Conservation (phyloP, 176 grass and related monocot genomes). For the Aegilops tauschii region DNA sequence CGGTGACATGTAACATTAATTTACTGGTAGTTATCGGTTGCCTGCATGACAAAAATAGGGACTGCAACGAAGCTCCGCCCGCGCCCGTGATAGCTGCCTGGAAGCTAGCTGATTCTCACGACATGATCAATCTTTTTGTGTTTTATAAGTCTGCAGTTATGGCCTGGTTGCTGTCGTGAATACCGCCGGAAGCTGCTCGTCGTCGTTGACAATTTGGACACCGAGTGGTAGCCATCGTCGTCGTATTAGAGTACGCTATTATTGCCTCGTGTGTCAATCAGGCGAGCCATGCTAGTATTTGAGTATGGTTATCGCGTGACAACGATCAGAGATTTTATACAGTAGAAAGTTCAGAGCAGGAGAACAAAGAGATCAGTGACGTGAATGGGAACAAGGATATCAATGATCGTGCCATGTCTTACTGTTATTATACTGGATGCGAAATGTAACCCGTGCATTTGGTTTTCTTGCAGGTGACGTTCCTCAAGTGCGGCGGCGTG, state of each 20-base stretch:
- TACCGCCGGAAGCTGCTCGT: neutral
- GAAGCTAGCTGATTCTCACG: neutral
- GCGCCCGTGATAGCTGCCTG: conserved; percentile 1
- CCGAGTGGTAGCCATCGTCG: neutral
- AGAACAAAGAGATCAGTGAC: too few species aligned
- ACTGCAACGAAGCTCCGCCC: neutral
- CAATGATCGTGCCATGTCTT: too few species aligned
- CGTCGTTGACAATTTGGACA: conserved; percentile 11
- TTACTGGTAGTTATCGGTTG: neutral
- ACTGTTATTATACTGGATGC: neutral
- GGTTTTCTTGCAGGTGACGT: conserved; percentile 46
- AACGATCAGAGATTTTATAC: neutral
- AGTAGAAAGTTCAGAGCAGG: neutral
- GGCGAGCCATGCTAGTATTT: neutral
- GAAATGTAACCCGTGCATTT: neutral
- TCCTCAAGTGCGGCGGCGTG: conserved; percentile 76
- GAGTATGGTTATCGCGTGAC: neutral
- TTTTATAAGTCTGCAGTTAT: neutral
- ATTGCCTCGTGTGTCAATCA: neutral
- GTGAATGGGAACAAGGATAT: neutral
- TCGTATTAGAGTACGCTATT: neutral
- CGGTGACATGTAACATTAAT: neutral
- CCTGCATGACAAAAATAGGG: neutral
- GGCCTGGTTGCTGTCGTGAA: neutral
- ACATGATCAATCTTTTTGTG: neutral